Evolutionary conservation across 768 basidiomycete species (phyloP), one percentile per base, ranked within the genome.

Genomic region (Hygrocybe coccinea): DNA sequence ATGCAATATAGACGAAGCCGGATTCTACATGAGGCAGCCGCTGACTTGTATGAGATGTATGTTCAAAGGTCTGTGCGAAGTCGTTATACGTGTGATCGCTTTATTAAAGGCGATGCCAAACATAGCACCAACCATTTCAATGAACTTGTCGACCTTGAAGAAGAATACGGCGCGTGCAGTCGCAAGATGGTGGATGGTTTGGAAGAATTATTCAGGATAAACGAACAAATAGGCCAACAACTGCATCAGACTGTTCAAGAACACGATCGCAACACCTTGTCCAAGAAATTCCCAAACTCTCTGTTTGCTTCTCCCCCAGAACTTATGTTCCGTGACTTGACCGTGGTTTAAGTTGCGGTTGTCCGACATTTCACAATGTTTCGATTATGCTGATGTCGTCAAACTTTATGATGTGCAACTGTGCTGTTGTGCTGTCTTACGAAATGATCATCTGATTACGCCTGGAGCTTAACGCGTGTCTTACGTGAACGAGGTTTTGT

Each of bases 51-150:
- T 47, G 61, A 60, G n/a, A 79, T 84, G 71, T 72, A 69, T 36
- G 56, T 58, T 29, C 70, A 78, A 61, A 74, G 77, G 82, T 81
- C 24, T 9, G 65, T 38, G 12, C n/a, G 8, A 34, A 14, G n/a
- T 60, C 52, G 4, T 19, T 52, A 50, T 10, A 15, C 29, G 38
- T 35, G 55, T 56, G 10, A 47, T 38, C 43, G 33, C 53, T 47
- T 35, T 61, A 25, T 44, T 17, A n/a, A 10, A 37, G 33, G 24
- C 11, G 33, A 15, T 36, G 33, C 43, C 35, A 17, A 50, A 51
- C 10, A 45, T 56, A 87, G 85, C 52, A 72, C 74, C 39, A 65
- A 59, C 17, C 75, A 80, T 60, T 84, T 80, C 65, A 81, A 85
- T 60, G 65, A 58, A 12, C 65, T 87, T 29, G 75, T 86, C 29